Evolutionary conservation across 1,139 yeast genomes (phyloP), one percentile per base, ranked within the genome.

Genomic region (Zygosaccharomyces pseudobailii): DNA sequence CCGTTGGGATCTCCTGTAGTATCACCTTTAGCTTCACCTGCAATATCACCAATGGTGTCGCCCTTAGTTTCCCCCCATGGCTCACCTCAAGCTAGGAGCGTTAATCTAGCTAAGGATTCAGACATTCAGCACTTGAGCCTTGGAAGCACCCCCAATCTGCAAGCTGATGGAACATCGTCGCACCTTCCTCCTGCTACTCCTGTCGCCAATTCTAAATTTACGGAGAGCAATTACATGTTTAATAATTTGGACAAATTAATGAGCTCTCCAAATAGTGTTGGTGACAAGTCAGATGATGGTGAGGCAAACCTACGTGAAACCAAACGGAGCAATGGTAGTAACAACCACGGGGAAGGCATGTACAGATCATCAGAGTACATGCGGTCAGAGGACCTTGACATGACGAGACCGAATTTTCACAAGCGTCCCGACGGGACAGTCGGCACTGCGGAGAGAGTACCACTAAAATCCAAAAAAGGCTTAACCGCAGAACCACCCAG

Each of bases 121-220:
- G 55, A 60, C n/a, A 60, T 62, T 6, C 65, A 62, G 33, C 66
- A 62, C 42, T 45, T 62, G 13, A 57, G 54, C 40, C 48, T 64
- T 8, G 19, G 33, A 13, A 31, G 19, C 19, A 43, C 24, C 36
- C 40, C 33, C 23, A 32, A 21, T n/a, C 8, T 31, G 10, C 31
- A 21, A 13, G 25, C 41, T 9, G 34, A 31, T 17, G 41, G 32
- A 7, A 3, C 7, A 7, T n/a, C 24, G 13, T 3, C 33, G 5
- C 41, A 38, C 19, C 5, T 27, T 10, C 13, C 41, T 3, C 25
- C 43, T 5, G 20, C 36, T 17, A 24, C 30, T 5, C 40, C 47
- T 6, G 43, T 42, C 36, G 23, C 45, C 19, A 32, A 45, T 6
- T 35, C 47, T 5, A 40, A 31, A 24, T 44, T 54, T 17, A 35